Base-by-base conservation (phyloP, 2,329 filamentous ascomycete genomes). In the Atkinsonella hypoxylon region DNA sequence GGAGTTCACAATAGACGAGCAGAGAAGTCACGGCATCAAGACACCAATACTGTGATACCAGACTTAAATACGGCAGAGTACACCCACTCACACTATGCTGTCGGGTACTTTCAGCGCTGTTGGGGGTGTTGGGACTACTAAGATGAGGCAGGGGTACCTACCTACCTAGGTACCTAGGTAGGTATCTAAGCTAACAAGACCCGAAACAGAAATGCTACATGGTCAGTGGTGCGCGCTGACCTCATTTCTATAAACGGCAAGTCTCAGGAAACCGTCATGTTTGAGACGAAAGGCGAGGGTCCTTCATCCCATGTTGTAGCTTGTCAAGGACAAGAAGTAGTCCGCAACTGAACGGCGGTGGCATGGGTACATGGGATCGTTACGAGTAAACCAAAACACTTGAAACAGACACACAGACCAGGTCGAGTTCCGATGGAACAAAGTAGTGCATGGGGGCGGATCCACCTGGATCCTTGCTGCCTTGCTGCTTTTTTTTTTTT, bases 391-490 rank as follows among this genome's bases (percentile, higher is more conserved):
- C 43, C 47, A 52, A 26, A 31, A n/a, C 30, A 46, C n/a, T 31
- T 54, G 52, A 54, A 54, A 54, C 50, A 17, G 20, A 9, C 52
- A 41, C 36, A 47, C 50, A 47, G 44, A 39, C 11, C 20, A 34
- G 18, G 18, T 32, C 22, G 13, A 13, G 45, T 40, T n/a, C n/a
- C n/a, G n/a, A n/a, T 31, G 34, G 18, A 47, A 34, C 15, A 39
- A 22, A 44, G 38, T 30, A 40, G 30, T 43, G 17, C 45, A 26
- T 48, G 31, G 45, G 41, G 40, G n/a, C n/a, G n/a, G n/a, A n/a
- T n/a, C n/a, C n/a, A n/a, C n/a, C n/a, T 42, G 17, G 44, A 50
- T 50, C 51, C 48, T 34, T 53, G 48, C 48, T 38, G 41, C 15
- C 30, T 50, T 34, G 20, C 30, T 22, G 48, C n/a, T n/a, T n/a